These are phyloP conservation scores for Pelomyxa schiedti DNA, from an alignment of 78 protist genomes.

Conservation along the genomic window DNA sequence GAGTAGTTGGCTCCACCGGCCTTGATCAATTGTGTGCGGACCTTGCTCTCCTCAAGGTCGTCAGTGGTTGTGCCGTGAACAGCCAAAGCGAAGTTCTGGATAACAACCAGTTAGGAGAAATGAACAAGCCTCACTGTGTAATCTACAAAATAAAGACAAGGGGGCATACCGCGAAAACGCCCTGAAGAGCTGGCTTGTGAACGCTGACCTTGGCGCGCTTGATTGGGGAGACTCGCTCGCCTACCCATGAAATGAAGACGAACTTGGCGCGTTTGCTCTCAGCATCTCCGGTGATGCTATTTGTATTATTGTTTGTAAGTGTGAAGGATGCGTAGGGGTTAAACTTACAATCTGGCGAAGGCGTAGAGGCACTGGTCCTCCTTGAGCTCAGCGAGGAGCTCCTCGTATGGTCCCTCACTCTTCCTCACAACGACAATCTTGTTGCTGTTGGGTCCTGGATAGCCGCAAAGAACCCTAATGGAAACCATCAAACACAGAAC, in stretches of 20 bases:
- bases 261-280: constrained; percentile 59
- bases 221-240: constrained; percentile 32
- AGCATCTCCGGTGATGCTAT: constrained; percentile 43
- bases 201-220: constrained; percentile 47
- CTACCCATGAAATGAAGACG: constrained; percentile 47
- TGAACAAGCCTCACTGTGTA: no score
- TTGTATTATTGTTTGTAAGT: no score
- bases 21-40: constrained; percentile 17
- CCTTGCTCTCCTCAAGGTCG: constrained; percentile 21
- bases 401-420: constrained; percentile 29
- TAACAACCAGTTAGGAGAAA: no score
- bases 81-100: constrained; percentile 22
- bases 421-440: constrained; percentile 9
- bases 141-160: no score
- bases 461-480: constrained; percentile 31
- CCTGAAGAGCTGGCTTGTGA: constrained; percentile 43
- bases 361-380: constrained; percentile 24
- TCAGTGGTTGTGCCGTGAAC: background rate
- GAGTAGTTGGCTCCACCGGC: constrained; percentile 57
- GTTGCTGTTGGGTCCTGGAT: constrained; percentile 3
- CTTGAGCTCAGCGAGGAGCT: constrained; percentile 3
- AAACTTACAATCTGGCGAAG: constrained; percentile 31
- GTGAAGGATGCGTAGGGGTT: no score
- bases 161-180: background rate
- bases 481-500: background rate